A percentile compares a stretch with the other conserved stretches of the same genome.
phyloP scores from a whole-genome alignment of 2,329 filamentous ascomycete species.

The Cladosporium sp. region DNA sequence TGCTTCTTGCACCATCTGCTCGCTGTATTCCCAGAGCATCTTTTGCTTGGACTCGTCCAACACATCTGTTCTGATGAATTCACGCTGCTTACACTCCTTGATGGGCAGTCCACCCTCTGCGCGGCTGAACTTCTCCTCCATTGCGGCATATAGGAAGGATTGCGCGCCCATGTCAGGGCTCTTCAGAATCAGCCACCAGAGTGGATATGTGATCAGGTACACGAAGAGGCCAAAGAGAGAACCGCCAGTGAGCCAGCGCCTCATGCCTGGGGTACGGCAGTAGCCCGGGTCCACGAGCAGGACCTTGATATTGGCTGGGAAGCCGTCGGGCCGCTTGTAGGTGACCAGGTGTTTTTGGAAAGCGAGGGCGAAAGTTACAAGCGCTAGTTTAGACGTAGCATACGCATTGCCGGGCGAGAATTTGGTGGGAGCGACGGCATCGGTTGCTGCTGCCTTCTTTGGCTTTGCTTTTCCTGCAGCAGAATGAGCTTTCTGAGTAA shows the following conservation, averaged over 20 bases:
- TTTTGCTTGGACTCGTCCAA: conserved; percentile 76
- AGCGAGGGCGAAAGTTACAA: conserved; percentile 85
- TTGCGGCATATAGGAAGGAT: conserved; percentile 78
- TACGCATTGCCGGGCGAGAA: conserved; percentile 50
- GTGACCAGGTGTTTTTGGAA: conserved; percentile 89
- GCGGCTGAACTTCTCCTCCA: conserved; percentile 72
- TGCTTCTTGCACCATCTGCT: conserved; percentile 75
- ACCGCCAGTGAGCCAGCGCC: conserved; percentile 82
- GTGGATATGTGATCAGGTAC: conserved; percentile 74
- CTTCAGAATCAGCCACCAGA: conserved; percentile 89
- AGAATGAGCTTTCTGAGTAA: conserved; percentile 44
- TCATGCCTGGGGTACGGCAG: conserved; percentile 80
- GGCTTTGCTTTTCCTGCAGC: conserved; percentile 55
- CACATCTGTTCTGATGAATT: conserved; percentile 71
- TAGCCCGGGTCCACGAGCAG: conserved; percentile 85
- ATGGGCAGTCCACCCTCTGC: conserved; percentile 69
- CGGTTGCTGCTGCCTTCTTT: conserved; percentile 47
- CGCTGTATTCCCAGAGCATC: conserved; percentile 86
- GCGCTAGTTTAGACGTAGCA: conserved; percentile 62
- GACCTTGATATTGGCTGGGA: conserved; percentile 79
- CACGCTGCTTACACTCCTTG: conserved; percentile 83
- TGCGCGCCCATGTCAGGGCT: conserved; percentile 81
- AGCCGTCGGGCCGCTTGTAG: conserved; percentile 79
- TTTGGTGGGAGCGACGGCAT: conserved; percentile 31
- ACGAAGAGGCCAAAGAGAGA: conserved; percentile 75